Conservation (phyloP, 257 asterid genomes). For the Echium plantagineum region DNA sequence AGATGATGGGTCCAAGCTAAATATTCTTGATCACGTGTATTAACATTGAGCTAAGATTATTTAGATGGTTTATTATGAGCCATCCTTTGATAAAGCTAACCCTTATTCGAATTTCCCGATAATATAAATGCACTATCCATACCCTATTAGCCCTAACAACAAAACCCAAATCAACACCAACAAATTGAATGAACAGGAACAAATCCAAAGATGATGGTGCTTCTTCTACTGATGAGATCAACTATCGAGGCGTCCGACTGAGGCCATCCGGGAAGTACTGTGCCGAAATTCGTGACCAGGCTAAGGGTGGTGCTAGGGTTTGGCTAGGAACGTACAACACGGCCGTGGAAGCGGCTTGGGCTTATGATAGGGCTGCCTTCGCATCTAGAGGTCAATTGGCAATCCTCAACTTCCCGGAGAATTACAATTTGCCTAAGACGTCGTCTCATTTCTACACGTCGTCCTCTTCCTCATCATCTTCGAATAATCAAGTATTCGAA, state of each 20-base stretch:
- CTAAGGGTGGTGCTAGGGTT: slow-evolving; percentile 40
- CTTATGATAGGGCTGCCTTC: slow-evolving; percentile 50
- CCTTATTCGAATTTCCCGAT: too few relatives aligned
- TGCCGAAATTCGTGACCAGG: slow-evolving; percentile 59
- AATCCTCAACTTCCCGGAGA: slow-evolving; percentile 48
- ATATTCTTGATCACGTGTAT: neutral
- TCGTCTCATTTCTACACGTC: slow-evolving; percentile 33
- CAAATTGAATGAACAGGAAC: neutral
- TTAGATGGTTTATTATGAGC: neutral
- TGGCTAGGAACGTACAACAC: slow-evolving; percentile 59
- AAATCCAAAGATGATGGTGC: neutral
- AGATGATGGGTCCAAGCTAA: neutral
- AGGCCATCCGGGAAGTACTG: slow-evolving; percentile 67
- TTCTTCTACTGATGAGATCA: slow-evolving; percentile 29
- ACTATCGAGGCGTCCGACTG: slow-evolving; percentile 48
- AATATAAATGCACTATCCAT: neutral
- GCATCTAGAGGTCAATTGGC: slow-evolving; percentile 51
- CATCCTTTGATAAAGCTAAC: neutral
- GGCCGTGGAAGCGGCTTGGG: slow-evolving; percentile 56
- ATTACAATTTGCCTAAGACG: slow-evolving; percentile 40
- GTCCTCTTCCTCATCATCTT: slow-evolving; percentile 5
- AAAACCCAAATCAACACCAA: neutral
- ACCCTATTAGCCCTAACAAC: neutral
- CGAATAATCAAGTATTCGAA: slow-evolving; percentile 30
- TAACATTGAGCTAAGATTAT: neutral